Conservation (phyloP, 2,329 filamentous ascomycete species). For the Fusarium stilboides region DNA sequence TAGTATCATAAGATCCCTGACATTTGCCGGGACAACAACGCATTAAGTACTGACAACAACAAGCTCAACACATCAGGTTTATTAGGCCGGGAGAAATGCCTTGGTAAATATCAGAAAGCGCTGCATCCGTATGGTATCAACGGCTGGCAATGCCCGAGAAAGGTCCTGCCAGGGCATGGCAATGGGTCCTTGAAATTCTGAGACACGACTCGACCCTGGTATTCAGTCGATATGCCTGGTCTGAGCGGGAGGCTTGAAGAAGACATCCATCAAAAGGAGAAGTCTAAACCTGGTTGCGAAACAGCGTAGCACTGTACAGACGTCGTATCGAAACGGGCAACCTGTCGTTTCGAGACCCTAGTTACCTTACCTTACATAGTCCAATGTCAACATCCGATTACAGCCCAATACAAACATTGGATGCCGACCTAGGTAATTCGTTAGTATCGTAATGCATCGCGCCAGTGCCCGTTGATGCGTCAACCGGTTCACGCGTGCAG, state of each 20-base stretch:
- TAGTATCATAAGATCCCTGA: slow-evolving; percentile 31
- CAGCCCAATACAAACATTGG: slow-evolving; percentile 19
- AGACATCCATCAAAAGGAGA: slow-evolving; percentile 38
- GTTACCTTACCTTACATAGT: slow-evolving; percentile 11
- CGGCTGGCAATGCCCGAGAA: slow-evolving; percentile 38
- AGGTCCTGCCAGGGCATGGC: slow-evolving; percentile 14
- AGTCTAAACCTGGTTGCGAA: slow-evolving; percentile 41
- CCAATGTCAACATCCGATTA: slow-evolving; percentile 25
- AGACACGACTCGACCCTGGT: slow-evolving; percentile 37
- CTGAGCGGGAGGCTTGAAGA: slow-evolving; percentile 33
- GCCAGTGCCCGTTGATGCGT: slow-evolving; percentile 42
- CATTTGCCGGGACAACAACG: slow-evolving; percentile 42
- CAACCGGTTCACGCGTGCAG: slow-evolving; percentile 36
- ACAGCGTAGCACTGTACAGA: slow-evolving; percentile 26
- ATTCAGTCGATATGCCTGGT: slow-evolving; percentile 24
- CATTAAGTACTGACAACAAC: slow-evolving; percentile 23
- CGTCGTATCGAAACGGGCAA: slow-evolving; percentile 30
- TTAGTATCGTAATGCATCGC: slow-evolving; percentile 4
- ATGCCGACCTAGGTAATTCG: slow-evolving; percentile 4
- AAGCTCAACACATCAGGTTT: slow-evolving; percentile 6
- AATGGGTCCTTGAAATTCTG: slow-evolving; percentile 28
- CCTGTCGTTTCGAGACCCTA: slow-evolving; percentile 38
- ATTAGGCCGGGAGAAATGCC: slow-evolving; percentile 17
- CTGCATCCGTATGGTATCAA: slow-evolving; percentile 34
- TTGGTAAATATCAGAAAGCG: slow-evolving; percentile 9